A percentile compares a stretch with the other conserved stretches of the same genome.
Conservation (phyloP, 352 stramenopile species). For the Phytophthora citrophthora region DNA sequence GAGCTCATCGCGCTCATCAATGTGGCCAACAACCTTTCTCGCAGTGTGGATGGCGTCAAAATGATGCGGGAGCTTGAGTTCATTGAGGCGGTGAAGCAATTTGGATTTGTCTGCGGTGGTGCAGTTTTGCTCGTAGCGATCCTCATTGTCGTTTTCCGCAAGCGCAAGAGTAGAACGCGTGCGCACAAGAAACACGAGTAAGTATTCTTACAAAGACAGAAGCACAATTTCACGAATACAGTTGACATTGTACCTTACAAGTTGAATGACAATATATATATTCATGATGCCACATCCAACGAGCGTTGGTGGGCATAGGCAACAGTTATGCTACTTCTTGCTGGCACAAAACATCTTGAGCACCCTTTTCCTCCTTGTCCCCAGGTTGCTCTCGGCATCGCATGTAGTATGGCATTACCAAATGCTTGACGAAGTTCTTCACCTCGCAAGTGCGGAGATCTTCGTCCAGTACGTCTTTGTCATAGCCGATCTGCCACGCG, state of each 20-base stretch:
- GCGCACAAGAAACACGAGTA: constrained; percentile 41
- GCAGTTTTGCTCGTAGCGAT: constrained; percentile 51
- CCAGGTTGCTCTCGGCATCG: constrained; percentile 14
- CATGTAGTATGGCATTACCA: constrained; percentile 69
- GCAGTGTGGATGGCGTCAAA: constrained; percentile 80
- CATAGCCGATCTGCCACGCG: constrained; percentile 68
- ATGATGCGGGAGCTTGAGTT: constrained; percentile 86
- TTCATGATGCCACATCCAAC: constrained; percentile 1
- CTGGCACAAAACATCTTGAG: constrained; percentile 18
- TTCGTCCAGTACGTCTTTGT: constrained; percentile 74
- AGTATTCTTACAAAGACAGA: constrained; percentile 19
- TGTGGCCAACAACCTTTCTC: constrained; percentile 88
- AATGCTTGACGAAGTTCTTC: constrained; percentile 75
- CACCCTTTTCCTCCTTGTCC: constrained; percentile 11
- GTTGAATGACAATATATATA: constrained; percentile 2
- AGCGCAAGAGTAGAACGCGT: constrained; percentile 38
- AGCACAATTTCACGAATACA: constrained; percentile 22
- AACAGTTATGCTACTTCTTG: constrained; percentile 29
- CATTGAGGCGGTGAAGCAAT: constrained; percentile 60
- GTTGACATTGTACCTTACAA: constrained; percentile 15
- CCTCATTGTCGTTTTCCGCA: constrained; percentile 56
- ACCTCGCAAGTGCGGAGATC: constrained; percentile 70
- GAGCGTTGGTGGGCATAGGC: neutral
- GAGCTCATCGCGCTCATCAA: constrained; percentile 99
- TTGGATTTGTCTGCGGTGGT: constrained; percentile 53